Conservation (phyloP, 164 flowering plant genomes). For the Vitis riparia region DNA sequence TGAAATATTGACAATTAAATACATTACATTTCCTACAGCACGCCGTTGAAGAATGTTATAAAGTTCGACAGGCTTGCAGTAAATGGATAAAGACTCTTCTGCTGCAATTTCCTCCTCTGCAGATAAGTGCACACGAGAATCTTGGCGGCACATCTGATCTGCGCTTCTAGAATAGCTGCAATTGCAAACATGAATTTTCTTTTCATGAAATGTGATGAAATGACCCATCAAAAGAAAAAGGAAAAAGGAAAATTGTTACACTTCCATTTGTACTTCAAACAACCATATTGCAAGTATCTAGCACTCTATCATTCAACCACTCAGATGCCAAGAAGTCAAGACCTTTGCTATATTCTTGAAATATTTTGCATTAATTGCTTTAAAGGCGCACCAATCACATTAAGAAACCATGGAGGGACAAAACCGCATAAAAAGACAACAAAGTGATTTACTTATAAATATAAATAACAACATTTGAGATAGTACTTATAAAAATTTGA, state of each 20-base stretch:
- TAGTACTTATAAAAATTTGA: no score
- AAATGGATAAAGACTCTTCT: slow-evolving; percentile 79
- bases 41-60: slow-evolving; percentile 97
- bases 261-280: neutral
- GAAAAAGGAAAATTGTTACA: neutral
- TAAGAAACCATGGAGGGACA: no score
- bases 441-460: no score
- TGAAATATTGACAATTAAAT: neutral
- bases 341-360: no score
- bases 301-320: no score
- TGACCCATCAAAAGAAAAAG: neutral
- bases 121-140: slow-evolving; percentile 62
- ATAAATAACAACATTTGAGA: no score
- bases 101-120: slow-evolving; percentile 80
- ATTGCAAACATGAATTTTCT: neutral
- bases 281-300: no score
- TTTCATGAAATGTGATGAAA: neutral
- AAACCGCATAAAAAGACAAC: no score
- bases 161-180: slow-evolving; percentile 24
- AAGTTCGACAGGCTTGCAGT: slow-evolving; percentile 97
- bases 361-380: no score
- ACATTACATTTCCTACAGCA: slow-evolving; percentile 61
- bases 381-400: no score
- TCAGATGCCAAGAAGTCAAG: no score
- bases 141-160: slow-evolving; percentile 74